Evolutionary conservation across 1,284 basidiomycete genomes (phyloP).

Genomic region (Ganoderma leucocontextum): DNA sequence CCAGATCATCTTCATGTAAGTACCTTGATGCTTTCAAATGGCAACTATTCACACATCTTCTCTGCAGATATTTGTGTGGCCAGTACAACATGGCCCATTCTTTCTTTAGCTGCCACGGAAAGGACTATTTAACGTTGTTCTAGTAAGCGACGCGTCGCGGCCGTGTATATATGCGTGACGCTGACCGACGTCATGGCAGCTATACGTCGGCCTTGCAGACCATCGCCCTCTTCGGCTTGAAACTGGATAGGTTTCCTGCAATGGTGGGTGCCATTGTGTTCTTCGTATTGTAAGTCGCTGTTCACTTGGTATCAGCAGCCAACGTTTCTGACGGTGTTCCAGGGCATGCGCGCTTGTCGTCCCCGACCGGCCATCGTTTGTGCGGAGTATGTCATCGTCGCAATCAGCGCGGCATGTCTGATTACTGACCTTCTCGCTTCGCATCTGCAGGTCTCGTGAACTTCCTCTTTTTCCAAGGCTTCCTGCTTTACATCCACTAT

Average conservation of each 20-base stretch:
- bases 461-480: constrained; percentile 69
- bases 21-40: constrained; percentile 7
- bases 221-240: constrained; percentile 80
- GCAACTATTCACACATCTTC: not conserved
- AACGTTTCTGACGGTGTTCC: not conserved
- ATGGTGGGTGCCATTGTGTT: constrained; percentile 65
- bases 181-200: constrained; percentile 33
- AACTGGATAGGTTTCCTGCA: constrained; percentile 73
- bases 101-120: constrained; percentile 49
- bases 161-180: not conserved
- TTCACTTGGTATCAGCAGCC: not conserved
- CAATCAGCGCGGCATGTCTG: not conserved
- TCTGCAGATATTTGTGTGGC: constrained; percentile 61
- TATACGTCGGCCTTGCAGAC: constrained; percentile 73
- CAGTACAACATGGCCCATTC: constrained; percentile 50
- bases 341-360: constrained; percentile 64
- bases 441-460: constrained; percentile 62
- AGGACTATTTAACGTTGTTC: constrained; percentile 70
- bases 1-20: constrained; percentile 66
- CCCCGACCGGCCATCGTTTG: constrained; percentile 58
- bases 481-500: constrained; percentile 64
- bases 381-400: constrained; percentile 53
- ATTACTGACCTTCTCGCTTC: not conserved
- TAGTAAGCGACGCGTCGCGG: constrained; percentile 55
- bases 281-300: constrained; percentile 61